A percentile compares a stretch with the other conserved stretches of the same genome.
phyloP scores from a whole-genome alignment of 768 basidiomycete species.

The Suillus variegatus region DNA sequence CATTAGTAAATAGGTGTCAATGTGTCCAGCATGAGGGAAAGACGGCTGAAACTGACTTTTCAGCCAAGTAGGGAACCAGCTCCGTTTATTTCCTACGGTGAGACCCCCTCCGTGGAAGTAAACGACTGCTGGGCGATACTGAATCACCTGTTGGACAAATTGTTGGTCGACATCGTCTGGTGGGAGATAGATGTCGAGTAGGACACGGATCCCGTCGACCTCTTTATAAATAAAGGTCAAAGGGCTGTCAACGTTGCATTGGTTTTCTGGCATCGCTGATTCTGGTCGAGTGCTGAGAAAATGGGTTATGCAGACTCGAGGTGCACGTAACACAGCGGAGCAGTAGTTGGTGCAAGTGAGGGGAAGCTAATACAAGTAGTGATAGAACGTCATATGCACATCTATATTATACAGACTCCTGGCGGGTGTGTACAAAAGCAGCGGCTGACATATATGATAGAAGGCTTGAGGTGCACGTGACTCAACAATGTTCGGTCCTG shows the following conservation, averaged over 20 bases:
- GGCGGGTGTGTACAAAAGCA: too few species aligned
- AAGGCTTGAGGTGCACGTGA: background rate
- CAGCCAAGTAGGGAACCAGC: slow-evolving; percentile 72
- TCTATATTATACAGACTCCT: too few species aligned
- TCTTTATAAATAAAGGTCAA: slow-evolving; percentile 40
- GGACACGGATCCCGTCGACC: slow-evolving; percentile 23
- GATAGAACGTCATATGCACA: too few species aligned
- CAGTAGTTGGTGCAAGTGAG: too few species aligned
- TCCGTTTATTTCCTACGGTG: slow-evolving; percentile 55
- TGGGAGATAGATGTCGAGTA: slow-evolving; percentile 38
- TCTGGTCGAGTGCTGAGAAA: background rate
- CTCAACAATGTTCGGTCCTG: background rate
- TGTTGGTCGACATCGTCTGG: background rate
- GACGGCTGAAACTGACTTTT: slow-evolving; percentile 40
- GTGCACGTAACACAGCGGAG: background rate
- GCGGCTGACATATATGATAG: too few species aligned
- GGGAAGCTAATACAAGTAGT: too few species aligned
- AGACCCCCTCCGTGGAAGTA: slow-evolving; percentile 59
- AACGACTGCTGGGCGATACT: slow-evolving; percentile 30
- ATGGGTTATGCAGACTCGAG: background rate
- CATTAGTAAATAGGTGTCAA: background rate
- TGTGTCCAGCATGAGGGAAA: background rate
- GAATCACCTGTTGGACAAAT: background rate
- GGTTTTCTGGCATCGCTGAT: background rate
- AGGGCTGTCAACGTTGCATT: slow-evolving; percentile 11